Evolutionary conservation across 208 protist species (phyloP).

Genomic region (Acanthamoeba healyi): DNA sequence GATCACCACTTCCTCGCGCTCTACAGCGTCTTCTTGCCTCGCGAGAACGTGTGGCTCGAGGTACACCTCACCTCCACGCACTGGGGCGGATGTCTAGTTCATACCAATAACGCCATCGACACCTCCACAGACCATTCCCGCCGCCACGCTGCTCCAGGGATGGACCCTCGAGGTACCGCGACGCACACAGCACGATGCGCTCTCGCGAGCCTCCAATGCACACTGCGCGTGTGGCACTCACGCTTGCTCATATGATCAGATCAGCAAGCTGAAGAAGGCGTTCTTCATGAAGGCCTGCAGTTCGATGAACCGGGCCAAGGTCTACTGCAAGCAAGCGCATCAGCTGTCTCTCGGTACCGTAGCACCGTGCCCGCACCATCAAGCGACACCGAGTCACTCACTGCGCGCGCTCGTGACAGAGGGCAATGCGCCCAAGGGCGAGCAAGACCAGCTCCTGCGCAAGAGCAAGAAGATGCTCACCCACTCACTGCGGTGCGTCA

Average conservation of each 20-base stretch:
- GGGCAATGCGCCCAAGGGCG: not conserved
- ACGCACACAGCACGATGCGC: too few species aligned
- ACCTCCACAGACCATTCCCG: not conserved
- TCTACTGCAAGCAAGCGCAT: slow-evolving; percentile 70
- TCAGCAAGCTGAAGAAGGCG: slow-evolving; percentile 28
- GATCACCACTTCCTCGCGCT: slow-evolving; percentile 62
- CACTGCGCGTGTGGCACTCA: not conserved
- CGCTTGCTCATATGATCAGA: not conserved
- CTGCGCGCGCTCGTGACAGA: too few species aligned
- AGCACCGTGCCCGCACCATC: too few species aligned
- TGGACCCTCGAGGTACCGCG: not conserved
- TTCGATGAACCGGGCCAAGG: slow-evolving; percentile 67
- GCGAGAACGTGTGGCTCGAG: slow-evolving; percentile 47
- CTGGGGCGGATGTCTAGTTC: too few species aligned
- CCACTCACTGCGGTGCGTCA: slow-evolving; percentile 47
- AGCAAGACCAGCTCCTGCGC: slow-evolving; percentile 43
- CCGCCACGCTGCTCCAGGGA: not conserved
- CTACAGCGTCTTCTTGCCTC: slow-evolving; percentile 58
- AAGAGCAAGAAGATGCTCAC: slow-evolving; percentile 70
- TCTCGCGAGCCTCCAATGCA: not conserved
- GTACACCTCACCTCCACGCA: not conserved
- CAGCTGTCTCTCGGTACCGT: not conserved
- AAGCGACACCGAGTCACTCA: too few species aligned
- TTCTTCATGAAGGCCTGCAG: slow-evolving; percentile 72
- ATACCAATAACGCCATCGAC: not conserved